phyloP scores from a whole-genome alignment of 1,284 basidiomycete genomes.

The Cystobasidium pallidum region DNA sequence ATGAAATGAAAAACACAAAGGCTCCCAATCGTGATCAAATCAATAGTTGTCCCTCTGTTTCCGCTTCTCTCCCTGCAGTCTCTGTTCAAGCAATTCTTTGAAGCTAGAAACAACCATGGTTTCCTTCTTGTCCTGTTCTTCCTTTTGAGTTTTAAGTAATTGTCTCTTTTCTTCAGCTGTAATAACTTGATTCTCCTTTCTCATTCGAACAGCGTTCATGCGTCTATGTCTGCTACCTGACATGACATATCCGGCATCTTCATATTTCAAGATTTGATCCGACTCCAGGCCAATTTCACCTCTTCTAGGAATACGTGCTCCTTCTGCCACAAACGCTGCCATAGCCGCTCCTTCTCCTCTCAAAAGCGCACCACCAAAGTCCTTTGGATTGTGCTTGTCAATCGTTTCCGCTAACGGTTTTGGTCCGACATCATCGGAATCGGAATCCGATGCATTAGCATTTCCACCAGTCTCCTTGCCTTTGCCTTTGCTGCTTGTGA shows the following conservation, averaged over 20 bases:
- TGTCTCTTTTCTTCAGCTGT: constrained; percentile 91
- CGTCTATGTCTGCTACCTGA: constrained; percentile 79
- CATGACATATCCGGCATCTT: constrained; percentile 96
- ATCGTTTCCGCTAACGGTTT: constrained; percentile 46
- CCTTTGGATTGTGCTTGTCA: constrained; percentile 23
- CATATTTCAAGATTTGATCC: constrained; percentile 82
- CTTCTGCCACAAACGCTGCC: constrained; percentile 90
- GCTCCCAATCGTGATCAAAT: too few relatives aligned
- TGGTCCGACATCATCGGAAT: constrained; percentile 54
- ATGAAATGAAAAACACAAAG: too few relatives aligned
- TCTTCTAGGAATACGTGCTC: constrained; percentile 91
- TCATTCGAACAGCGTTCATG: constrained; percentile 83
- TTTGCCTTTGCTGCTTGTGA: constrained; percentile 47
- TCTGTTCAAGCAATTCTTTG: constrained; percentile 50
- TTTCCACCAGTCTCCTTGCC: constrained; percentile 52
- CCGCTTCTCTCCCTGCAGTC: constrained; percentile 28
- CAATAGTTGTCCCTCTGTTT: constrained; percentile 13
- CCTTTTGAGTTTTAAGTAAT: constrained; percentile 87
- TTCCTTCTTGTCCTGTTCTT: constrained; percentile 89
- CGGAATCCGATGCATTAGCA: constrained; percentile 48
- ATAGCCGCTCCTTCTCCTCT: constrained; percentile 96
- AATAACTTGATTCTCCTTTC: constrained; percentile 99
- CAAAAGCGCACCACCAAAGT: constrained; percentile 77
- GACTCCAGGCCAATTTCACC: constrained; percentile 94
- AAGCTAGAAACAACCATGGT: constrained; percentile 56